These are phyloP conservation scores for Mycena galericulata DNA, from an alignment of 768 basidiomycete species.

Conservation along the genomic window DNA sequence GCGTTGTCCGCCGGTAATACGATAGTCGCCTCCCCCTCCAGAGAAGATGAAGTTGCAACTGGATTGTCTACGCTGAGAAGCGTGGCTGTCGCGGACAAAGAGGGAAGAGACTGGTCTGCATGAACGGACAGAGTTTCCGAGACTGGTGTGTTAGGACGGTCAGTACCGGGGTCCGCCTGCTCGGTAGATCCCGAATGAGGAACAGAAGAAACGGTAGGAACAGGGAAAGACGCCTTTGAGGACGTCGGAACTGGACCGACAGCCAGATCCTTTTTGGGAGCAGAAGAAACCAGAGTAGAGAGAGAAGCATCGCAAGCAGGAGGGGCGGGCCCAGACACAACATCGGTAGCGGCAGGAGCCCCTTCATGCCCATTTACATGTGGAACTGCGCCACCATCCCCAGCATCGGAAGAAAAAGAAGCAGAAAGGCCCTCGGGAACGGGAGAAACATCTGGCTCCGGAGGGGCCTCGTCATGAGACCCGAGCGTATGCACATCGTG, in stretches of 20 bases:
- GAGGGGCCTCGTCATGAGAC: slow-evolving; percentile 34
- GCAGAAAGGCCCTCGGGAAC: slow-evolving; percentile 38
- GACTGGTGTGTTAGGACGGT: slow-evolving; percentile 59
- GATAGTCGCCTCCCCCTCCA: slow-evolving; percentile 44
- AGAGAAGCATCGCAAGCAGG: slow-evolving; percentile 45
- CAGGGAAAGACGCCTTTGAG: slow-evolving; percentile 59
- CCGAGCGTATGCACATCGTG: slow-evolving; percentile 45
- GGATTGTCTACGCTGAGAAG: slow-evolving; percentile 59
- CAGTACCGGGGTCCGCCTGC: slow-evolving; percentile 56
- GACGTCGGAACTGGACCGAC: no score
- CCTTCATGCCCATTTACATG: slow-evolving; percentile 37
- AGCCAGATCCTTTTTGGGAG: slow-evolving; percentile 47
- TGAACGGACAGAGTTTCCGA: slow-evolving; percentile 33
- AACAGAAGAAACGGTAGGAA: slow-evolving; percentile 51
- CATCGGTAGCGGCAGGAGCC: slow-evolving; percentile 38
- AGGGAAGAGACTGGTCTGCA: slow-evolving; percentile 50
- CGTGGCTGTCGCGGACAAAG: slow-evolving; percentile 64
- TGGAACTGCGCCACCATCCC: slow-evolving; percentile 38
- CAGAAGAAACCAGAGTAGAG: slow-evolving; percentile 44
- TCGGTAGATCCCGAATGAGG: slow-evolving; percentile 53
- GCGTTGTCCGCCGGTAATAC: slow-evolving; percentile 17
- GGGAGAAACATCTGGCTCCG: slow-evolving; percentile 44
- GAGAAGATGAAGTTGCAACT: slow-evolving; percentile 13
- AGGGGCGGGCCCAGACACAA: slow-evolving; percentile 33
- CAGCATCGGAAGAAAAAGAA: slow-evolving; percentile 37